Evolutionary conservation across 2,329 filamentous ascomycete species (phyloP), one percentile per base, ranked within the genome.

Genomic region (Colletotrichum eleusines): DNA sequence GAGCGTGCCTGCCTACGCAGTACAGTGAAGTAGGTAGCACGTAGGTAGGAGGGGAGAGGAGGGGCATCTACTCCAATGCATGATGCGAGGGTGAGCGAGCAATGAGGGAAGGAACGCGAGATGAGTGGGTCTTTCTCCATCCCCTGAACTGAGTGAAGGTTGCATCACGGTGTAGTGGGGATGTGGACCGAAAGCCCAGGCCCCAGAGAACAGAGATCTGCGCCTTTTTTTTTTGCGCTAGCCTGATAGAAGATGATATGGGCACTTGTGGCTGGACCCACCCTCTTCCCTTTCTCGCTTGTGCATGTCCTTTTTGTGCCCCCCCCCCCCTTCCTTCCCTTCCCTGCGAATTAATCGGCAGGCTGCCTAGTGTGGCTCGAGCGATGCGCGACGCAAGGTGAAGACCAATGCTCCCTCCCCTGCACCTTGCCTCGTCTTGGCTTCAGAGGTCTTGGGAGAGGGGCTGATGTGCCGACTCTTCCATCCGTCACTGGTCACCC

Each of bases 151-250:
- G 14, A 66, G 40, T 38, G 14, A 42, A 40, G 65, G 70, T 62
- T 35, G 26, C 54, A 40, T 62, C 54, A 57, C 35, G 54, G 54
- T 57, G 54, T 40, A 26, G 53, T 55, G 53, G 53, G 14, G 53
- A 38, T 12, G 46, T 68, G 23, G 16, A 28, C 53, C n/a, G 18
- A 63, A 40, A 68, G 65, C 65, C 69, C 61, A 71, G 69, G 66
- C 66, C 58, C 53, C 65, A 53, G 64, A 59, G 59, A 71, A 69
- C 67, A 72, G 69, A 73, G 71, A 73, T 72, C 71, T 73, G 71
- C 71, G 71, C 59, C 55, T 54, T 73, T 71, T 65, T 71, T 65
- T 60, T 58, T 63, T 42, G 51, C 69, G 64, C 71, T 73, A 73
- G 61, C 69, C 60, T 63, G 42, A 61, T 73, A 46, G 38, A 60